Percentiles rank a stretch among this genome's conserved stretches.
These are phyloP conservation scores for Kurtzmaniella quercitrusa DNA, from an alignment of 1,139 yeast genomes.

Conservation along the genomic window DNA sequence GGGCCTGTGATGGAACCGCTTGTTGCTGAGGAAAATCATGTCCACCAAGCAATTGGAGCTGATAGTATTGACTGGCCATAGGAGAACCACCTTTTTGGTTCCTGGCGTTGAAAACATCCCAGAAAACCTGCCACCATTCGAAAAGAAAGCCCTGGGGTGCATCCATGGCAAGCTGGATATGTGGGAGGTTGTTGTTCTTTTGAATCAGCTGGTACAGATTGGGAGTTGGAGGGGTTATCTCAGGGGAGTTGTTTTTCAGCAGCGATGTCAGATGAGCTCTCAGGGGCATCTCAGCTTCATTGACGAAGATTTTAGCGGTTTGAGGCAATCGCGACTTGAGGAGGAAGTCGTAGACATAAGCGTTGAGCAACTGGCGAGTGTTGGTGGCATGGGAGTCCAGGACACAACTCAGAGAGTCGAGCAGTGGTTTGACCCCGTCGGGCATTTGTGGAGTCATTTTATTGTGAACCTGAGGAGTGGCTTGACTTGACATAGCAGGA, in stretches of 20 bases:
- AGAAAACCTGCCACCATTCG: conserved; percentile 96
- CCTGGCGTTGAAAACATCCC: conserved; percentile 89
- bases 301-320: conserved; percentile 68
- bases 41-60: conserved; percentile 54
- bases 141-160: conserved; percentile 83
- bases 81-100: conserved; percentile 52
- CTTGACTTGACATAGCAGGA: conserved; percentile 27
- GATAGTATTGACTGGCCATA: conserved; percentile 68
- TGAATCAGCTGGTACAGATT: conserved; percentile 18
- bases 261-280: conserved; percentile 9
- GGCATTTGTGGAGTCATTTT: conserved; percentile 23
- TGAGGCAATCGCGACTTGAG: conserved; percentile 67
- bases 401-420: conserved; percentile 24
- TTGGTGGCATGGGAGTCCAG: conserved; percentile 51
- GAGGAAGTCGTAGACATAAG: conserved; percentile 83
- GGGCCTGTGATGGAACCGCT: conserved; percentile 7
- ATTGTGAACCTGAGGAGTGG: conserved; percentile 31
- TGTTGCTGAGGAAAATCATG: conserved; percentile 8
- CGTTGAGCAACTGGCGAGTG: conserved; percentile 68
- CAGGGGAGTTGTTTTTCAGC: conserved; percentile 7
- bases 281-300: conserved; percentile 61
- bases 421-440: conserved; percentile 13
- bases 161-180: conserved; percentile 55
- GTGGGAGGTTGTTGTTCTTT: conserved; percentile 43
- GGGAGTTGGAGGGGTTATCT: conserved; percentile 16